Conservation (phyloP, 495 filamentous ascomycete species). For the Penicillium ucsense region DNA sequence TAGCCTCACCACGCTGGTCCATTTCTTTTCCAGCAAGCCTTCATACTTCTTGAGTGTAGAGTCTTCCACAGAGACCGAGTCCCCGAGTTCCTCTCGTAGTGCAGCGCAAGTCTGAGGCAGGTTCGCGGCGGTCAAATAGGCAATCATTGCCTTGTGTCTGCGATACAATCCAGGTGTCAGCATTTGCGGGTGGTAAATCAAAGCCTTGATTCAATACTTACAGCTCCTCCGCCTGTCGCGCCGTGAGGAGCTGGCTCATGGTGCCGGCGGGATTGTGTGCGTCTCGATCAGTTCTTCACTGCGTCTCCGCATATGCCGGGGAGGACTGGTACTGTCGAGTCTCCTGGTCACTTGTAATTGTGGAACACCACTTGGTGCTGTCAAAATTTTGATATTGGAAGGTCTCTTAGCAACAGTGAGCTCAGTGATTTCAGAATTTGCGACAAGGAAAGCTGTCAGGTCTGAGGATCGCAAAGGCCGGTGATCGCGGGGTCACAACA, state of each 20-base stretch:
- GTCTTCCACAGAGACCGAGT: constrained; percentile 57
- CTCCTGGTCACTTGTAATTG: too few species aligned
- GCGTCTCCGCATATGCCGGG: constrained; percentile 15
- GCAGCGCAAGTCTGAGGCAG: constrained; percentile 54
- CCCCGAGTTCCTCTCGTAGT: constrained; percentile 41
- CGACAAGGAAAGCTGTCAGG: not conserved
- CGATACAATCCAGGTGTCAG: constrained; percentile 20
- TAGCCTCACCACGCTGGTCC: constrained; percentile 82
- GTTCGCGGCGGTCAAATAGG: constrained; percentile 64
- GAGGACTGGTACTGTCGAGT: not conserved
- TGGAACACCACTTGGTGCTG: too few species aligned
- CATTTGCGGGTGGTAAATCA: too few species aligned
- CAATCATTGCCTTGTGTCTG: constrained; percentile 83
- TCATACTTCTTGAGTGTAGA: constrained; percentile 80
- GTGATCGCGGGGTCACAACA: constrained; percentile 22
- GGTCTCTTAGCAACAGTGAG: too few species aligned
- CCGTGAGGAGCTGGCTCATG: constrained; percentile 72
- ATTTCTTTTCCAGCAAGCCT: constrained; percentile 86
- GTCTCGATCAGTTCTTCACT: constrained; percentile 7
- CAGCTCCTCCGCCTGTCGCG: constrained; percentile 83
- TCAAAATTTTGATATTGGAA: not conserved
- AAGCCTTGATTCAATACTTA: constrained; percentile 31
- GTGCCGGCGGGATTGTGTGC: constrained; percentile 17
- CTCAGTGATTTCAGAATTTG: not conserved
- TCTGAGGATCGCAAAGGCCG: constrained; percentile 2